These are phyloP conservation scores for Rutstroemia sp. DNA, from an alignment of 2,329 filamentous ascomycete species.

Conservation along the genomic window DNA sequence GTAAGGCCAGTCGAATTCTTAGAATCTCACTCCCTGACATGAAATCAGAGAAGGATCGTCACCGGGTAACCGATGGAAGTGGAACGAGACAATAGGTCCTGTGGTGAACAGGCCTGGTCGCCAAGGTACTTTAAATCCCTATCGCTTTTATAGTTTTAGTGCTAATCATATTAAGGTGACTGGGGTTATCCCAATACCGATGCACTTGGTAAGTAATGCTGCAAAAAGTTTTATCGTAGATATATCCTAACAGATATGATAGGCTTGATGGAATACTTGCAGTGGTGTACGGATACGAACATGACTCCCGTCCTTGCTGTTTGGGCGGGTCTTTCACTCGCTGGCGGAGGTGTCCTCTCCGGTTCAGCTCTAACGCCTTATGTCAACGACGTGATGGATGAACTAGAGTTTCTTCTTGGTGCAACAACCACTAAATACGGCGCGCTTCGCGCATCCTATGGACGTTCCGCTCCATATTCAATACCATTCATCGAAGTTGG, in stretches of 20 bases:
- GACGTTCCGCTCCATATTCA: constrained; percentile 40
- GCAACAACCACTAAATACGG: constrained; percentile 36
- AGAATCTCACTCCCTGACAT: constrained; percentile 27
- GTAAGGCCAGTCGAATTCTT: constrained; percentile 27
- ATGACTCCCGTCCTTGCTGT: constrained; percentile 39
- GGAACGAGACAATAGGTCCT: constrained; percentile 34
- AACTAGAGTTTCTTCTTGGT: constrained; percentile 45
- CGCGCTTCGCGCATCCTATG: constrained; percentile 37
- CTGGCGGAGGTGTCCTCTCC: constrained; percentile 31
- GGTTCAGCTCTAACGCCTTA: constrained; percentile 36
- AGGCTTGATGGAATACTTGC: constrained; percentile 13
- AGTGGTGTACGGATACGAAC: constrained; percentile 39
- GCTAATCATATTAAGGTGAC: constrained; percentile 14
- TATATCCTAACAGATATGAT: not conserved
- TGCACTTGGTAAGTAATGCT: constrained; percentile 34
- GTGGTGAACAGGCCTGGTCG: constrained; percentile 28
- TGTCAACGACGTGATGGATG: constrained; percentile 40
- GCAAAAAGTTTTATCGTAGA: not conserved
- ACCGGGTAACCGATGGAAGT: constrained; percentile 22
- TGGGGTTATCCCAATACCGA: constrained; percentile 39
- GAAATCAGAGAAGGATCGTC: constrained; percentile 17
- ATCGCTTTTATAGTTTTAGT: too few species aligned
- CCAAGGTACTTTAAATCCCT: constrained; percentile 20
- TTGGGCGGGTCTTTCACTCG: constrained; percentile 38
- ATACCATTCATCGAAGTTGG: constrained; percentile 39